These are phyloP conservation scores for Arbutus unedo DNA, from an alignment of 148 eudicot species.

Conservation along the genomic window DNA sequence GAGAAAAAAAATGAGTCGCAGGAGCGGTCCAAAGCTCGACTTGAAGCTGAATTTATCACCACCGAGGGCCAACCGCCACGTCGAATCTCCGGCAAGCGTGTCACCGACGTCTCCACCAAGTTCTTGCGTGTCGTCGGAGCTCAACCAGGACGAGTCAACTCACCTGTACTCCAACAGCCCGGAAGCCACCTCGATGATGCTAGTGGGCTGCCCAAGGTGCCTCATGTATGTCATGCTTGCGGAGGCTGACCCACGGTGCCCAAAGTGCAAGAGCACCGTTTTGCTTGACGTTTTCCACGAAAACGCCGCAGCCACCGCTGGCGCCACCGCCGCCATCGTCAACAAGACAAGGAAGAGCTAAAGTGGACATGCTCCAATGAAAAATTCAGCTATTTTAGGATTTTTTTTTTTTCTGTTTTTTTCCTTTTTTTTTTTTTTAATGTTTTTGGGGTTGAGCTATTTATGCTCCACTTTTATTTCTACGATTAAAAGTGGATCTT, in stretches of 20 bases:
- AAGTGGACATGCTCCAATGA: neutral
- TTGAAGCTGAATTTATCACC: constrained; percentile 65
- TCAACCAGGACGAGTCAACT: constrained; percentile 16
- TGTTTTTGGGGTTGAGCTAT: neutral
- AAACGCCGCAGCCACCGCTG: neutral
- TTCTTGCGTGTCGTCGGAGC: constrained; percentile 66
- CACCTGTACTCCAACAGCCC: constrained; percentile 34
- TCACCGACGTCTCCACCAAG: constrained; percentile 51
- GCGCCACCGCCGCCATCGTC: constrained; percentile 18
- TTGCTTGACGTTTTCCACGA: constrained; percentile 53
- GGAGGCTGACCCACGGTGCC: constrained; percentile 63
- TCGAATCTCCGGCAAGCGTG: constrained; percentile 32
- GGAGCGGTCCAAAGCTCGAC: constrained; percentile 50
- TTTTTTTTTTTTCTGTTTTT: neutral
- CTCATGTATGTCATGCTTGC: constrained; percentile 72
- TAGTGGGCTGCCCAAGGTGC: constrained; percentile 74
- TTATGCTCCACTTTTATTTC: neutral
- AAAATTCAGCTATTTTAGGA: neutral
- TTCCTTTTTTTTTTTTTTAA: neutral
- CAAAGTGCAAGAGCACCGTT: constrained; percentile 70
- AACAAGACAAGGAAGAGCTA: constrained; percentile 35
- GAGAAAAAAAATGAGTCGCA: constrained; percentile 37
- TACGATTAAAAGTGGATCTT: neutral
- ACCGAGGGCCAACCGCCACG: constrained; percentile 29
- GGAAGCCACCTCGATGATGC: constrained; percentile 55